These are phyloP conservation scores for Inga leiocalycina DNA, from an alignment of 306 rosid genomes.

Conservation along the genomic window DNA sequence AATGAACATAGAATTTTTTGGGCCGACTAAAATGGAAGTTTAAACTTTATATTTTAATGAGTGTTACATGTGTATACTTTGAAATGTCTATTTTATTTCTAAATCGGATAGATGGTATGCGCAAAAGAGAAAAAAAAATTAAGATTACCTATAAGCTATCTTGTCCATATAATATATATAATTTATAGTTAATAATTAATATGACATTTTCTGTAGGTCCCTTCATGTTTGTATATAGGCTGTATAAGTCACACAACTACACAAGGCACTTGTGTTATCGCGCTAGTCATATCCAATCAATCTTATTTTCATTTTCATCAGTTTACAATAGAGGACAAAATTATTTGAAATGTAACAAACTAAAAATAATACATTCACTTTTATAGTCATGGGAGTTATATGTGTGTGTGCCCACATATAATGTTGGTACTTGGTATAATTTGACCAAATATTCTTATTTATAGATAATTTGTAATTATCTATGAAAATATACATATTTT, in stretches of 20 bases:
- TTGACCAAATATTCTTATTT: background rate
- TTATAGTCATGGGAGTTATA: background rate
- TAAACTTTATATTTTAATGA: background rate
- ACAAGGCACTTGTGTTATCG: background rate
- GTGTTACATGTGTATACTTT: background rate
- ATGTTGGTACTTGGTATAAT: too few relatives aligned
- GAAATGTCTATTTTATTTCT: background rate
- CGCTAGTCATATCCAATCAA: background rate
- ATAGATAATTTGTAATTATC: background rate
- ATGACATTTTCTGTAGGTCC: constrained; percentile 20
- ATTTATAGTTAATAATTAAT: background rate
- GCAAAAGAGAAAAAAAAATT: background rate
- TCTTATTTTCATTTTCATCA: background rate
- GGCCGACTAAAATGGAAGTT: background rate
- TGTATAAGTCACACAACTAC: constrained; percentile 20
- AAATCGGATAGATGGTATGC: background rate
- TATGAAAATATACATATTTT: background rate
- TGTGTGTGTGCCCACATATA: background rate
- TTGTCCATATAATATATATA: background rate
- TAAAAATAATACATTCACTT: background rate
- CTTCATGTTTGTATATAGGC: constrained; percentile 25
- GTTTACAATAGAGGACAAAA: background rate
- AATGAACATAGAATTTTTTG: background rate
- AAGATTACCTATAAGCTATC: background rate
- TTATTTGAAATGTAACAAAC: too few relatives aligned